Base-by-base conservation (phyloP, 2,329 filamentous ascomycete species). In the Xylariaceae sp. region DNA sequence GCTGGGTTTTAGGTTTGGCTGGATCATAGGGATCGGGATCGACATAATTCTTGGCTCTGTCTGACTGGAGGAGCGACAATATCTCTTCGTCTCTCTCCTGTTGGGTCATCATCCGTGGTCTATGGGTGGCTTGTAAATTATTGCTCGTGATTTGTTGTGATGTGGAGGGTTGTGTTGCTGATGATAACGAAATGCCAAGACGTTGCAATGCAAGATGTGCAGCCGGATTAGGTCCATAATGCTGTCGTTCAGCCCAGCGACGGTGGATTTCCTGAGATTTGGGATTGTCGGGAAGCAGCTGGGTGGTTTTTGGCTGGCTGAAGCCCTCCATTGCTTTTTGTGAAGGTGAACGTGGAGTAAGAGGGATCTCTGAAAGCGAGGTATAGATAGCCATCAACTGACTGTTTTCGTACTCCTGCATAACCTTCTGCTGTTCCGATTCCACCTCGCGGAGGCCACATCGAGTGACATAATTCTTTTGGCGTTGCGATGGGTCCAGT, bases 341-440 rank as follows among this genome's bases (percentile, higher is more conserved):
- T 2, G 60, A 59, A 0, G 78, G 77, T 11, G 76, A 80, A 52
- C 74, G 75, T 11, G 78, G 76, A 3, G 74, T 74, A 2, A 70
- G 64, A 2, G 78, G 78, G 36, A 81, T 79, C 45, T 81, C 76
- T 3, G 69, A 64, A 1, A 64, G 53, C 36, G 73, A 70, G 2
- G 71, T 71, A 52, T 82, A 82, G 34, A 80, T 66, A n/a, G 67
- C 75, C 73, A 84, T 79, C 26, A 84, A 67, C 52, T 81, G 78
- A 9, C 68, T 68, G 35, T 71, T 72, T 54, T 83, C 79, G 19
- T 79, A 74, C 35, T 76, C 70, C 6, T 69, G 66, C 57, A 81
- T 81, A 18, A 64, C 58, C 45, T 72, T 69, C 49, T 79, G 75
- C 57, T 83, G 75, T 0, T 72, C 66, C 0, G 79, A 82, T 15